Evolutionary conservation across 768 basidiomycete species (phyloP).

Genomic region (Amanita exitialis): DNA sequence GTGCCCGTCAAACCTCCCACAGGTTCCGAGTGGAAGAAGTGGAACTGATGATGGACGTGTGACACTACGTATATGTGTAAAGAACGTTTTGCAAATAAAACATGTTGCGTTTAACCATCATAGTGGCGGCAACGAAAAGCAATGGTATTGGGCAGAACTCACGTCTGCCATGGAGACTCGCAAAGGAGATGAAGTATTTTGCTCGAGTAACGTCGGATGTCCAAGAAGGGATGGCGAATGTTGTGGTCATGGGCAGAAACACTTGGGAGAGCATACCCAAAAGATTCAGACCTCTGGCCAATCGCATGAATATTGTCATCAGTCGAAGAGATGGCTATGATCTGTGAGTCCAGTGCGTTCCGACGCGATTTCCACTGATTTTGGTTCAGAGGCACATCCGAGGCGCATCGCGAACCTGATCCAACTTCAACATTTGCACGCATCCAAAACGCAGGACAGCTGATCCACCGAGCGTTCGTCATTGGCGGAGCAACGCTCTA

Average conservation of each 20-base stretch:
- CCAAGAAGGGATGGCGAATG: constrained; percentile 49
- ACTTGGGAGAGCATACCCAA: constrained; percentile 96
- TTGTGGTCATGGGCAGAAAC: constrained; percentile 90
- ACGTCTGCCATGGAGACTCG: constrained; percentile 80
- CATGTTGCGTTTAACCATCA: constrained; percentile 74
- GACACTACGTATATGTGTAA: constrained; percentile 1
- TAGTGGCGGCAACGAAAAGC: constrained; percentile 82
- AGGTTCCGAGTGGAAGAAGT: constrained; percentile 80
- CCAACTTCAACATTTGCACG: constrained; percentile 31
- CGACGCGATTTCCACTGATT: background rate
- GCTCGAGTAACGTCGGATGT: constrained; percentile 62
- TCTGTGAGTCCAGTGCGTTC: constrained; percentile 36
- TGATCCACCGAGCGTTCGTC: constrained; percentile 50
- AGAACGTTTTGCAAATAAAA: constrained; percentile 1
- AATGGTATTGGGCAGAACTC: constrained; percentile 82
- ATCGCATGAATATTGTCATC: constrained; percentile 71
- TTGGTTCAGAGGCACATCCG: constrained; percentile 10
- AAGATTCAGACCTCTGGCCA: constrained; percentile 72
- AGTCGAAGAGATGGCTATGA: constrained; percentile 49
- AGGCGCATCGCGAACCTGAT: constrained; percentile 26
- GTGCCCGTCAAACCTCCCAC: constrained; percentile 77
- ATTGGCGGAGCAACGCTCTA: constrained; percentile 93
- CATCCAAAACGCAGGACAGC: constrained; percentile 17
- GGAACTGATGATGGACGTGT: constrained; percentile 25
- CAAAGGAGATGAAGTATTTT: constrained; percentile 90